These are phyloP conservation scores for Neurospora hispaniola DNA, from an alignment of 495 filamentous ascomycete genomes.

Conservation along the genomic window DNA sequence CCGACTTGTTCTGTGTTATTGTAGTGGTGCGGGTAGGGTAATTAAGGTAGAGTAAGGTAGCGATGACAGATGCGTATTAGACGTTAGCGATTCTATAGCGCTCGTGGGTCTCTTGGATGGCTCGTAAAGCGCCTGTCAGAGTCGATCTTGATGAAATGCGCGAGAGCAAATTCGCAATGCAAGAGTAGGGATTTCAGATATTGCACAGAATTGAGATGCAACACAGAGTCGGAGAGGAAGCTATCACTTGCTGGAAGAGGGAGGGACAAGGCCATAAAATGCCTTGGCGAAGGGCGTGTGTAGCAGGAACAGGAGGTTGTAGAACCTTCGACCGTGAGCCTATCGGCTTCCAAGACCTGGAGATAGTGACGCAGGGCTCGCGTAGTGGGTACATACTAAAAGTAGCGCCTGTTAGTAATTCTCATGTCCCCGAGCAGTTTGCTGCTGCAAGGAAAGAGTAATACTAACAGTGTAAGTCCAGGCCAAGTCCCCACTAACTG, in stretches of 20 bases:
- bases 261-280: conserved; percentile 6
- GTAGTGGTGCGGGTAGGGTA: not conserved
- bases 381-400: conserved; percentile 3
- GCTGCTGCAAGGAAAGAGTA: not conserved
- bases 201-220: not conserved
- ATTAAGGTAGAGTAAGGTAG: not conserved
- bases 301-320: conserved; percentile 12
- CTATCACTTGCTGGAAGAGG: not conserved
- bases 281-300: conserved; percentile 15
- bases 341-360: conserved; percentile 15
- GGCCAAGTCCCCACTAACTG: not conserved
- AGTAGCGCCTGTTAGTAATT: not conserved
- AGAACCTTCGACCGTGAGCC: conserved; percentile 24
- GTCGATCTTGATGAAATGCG: not conserved
- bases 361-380: conserved; percentile 20
- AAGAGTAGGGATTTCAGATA: not conserved
- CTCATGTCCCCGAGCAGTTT: not conserved
- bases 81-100: not conserved
- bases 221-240: not conserved
- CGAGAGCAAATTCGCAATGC: not conserved
- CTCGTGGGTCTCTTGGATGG: not conserved
- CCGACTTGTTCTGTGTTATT: not conserved
- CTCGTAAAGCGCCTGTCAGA: not conserved
- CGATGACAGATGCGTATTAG: not conserved
- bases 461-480: not conserved